A percentile compares a stretch with the other conserved stretches of the same genome.
Evolutionary conservation across 306 rosid species (phyloP).

Genomic region (Pterocarpus macrocarpus): DNA sequence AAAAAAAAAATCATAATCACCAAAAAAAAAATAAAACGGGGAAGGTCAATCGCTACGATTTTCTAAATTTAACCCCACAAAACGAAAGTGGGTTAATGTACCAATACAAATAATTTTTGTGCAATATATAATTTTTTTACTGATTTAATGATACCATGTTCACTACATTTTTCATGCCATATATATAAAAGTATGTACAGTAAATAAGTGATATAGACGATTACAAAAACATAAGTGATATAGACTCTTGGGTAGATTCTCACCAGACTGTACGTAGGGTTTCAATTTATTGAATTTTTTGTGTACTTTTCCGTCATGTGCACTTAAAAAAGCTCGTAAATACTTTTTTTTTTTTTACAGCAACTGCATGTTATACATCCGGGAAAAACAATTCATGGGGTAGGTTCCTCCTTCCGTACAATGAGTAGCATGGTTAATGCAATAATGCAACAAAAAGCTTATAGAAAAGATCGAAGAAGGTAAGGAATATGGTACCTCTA

Average conservation of each 20-base stretch:
- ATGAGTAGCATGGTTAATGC: background rate
- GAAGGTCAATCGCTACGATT: no score
- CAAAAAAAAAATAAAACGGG: no score
- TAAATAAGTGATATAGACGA: background rate
- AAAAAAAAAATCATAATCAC: no score
- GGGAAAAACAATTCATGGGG: no score
- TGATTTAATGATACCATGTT: background rate
- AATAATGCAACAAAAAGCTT: background rate
- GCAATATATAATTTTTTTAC: background rate
- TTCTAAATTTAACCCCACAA: no score
- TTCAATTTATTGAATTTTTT: constrained; percentile 1
- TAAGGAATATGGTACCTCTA: constrained; percentile 2
- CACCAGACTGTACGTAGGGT: no score
- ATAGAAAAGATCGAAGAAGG: background rate
- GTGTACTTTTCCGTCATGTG: constrained; percentile 24
- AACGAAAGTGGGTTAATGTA: no score
- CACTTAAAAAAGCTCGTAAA: background rate
- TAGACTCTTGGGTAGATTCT: background rate
- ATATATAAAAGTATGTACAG: background rate
- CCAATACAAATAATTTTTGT: no score
- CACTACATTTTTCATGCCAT: background rate
- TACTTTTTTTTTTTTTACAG: background rate
- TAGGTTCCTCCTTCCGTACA: background rate
- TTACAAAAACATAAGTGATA: no score
- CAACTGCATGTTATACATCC: no score